Base-by-base conservation (phyloP, 805 yeast species). In the Lipomyces oligophaga region DNA sequence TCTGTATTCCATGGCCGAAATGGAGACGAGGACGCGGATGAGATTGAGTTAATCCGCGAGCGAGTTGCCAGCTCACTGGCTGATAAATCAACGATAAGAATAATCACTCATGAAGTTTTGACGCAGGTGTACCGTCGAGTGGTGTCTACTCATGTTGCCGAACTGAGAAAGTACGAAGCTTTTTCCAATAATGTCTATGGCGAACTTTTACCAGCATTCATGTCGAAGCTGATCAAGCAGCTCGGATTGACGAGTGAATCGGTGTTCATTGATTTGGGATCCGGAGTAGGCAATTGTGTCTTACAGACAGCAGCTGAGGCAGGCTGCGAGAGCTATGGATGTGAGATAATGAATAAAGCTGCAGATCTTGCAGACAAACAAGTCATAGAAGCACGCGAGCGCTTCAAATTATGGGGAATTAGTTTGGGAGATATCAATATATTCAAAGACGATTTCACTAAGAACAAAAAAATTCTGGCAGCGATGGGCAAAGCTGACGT, bases 261-360 rank as follows among this genome's bases (percentile, higher is more conserved):
- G 35, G 75, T 71, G n/a, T 88, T 87, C 59, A 79, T 89, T 52
- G 97, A 89, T 65, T 70, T 89, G 20, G 97, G 97, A 0, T 86
- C 95, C 0, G 97, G 97, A 13, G 96, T 89, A 13, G 97, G 96
- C 0, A 89, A 89, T 61, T 86, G 96, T 47, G 82, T 84, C 0
- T 74, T 88, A 34, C 96, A 88, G 63, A 94, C 96, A 0, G 87
- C 96, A 0, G 64, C 89, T 28, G 95, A 88, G 59, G 79, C 77
- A 62, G 95, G 96, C 1, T 83, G 88, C 50, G 72, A 72, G 43
- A 81, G 95, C 63, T 86, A 85, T 60, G 97, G 97, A 0, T 85
- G 90, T 65, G 97, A 89, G 62, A 76, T 89, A 38, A 88, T 88
- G 95, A 76, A 75, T 15, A 81, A 81, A 55, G 95, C 96, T 0